phyloP scores from a whole-genome alignment of 2,329 filamentous ascomycete genomes.

The Blastomyces emzantsi region DNA sequence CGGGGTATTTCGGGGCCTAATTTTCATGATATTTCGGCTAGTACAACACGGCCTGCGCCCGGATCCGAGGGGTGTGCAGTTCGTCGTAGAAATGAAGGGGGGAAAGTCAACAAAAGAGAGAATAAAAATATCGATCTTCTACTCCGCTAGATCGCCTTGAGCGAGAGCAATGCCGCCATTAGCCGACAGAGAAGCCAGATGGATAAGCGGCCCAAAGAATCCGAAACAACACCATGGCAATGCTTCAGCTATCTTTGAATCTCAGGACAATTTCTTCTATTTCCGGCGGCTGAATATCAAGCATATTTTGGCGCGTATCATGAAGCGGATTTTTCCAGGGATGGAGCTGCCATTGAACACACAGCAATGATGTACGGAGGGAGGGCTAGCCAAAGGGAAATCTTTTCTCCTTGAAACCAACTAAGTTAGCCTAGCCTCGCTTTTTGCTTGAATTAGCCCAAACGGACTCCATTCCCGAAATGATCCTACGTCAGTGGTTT shows the following conservation, averaged over 20 bases:
- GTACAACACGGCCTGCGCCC: not conserved
- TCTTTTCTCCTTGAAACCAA: not conserved
- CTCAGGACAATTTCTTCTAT: not conserved
- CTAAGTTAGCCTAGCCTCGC: not conserved
- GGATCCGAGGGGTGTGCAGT: not conserved
- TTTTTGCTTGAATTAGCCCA: not conserved
- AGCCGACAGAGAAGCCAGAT: not conserved
- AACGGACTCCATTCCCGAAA: not conserved
- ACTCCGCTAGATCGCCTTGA: not conserved
- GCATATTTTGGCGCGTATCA: not conserved
- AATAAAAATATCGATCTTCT: not conserved
- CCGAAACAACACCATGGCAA: constrained; percentile 1
- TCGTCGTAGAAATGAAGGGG: not conserved
- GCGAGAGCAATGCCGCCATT: not conserved
- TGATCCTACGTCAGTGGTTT: not conserved
- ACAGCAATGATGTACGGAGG: not conserved
- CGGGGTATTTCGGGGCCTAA: not conserved
- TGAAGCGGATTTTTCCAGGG: not conserved
- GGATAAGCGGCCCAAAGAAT: not conserved
- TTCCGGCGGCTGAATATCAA: not conserved
- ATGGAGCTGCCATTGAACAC: not conserved
- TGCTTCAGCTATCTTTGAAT: not conserved
- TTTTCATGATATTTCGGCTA: not conserved
- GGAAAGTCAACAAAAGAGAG: not conserved
- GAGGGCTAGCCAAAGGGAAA: not conserved